Evolutionary conservation across 2,329 filamentous ascomycete genomes (phyloP).

Genomic region (Aspergillus transmontanensis): DNA sequence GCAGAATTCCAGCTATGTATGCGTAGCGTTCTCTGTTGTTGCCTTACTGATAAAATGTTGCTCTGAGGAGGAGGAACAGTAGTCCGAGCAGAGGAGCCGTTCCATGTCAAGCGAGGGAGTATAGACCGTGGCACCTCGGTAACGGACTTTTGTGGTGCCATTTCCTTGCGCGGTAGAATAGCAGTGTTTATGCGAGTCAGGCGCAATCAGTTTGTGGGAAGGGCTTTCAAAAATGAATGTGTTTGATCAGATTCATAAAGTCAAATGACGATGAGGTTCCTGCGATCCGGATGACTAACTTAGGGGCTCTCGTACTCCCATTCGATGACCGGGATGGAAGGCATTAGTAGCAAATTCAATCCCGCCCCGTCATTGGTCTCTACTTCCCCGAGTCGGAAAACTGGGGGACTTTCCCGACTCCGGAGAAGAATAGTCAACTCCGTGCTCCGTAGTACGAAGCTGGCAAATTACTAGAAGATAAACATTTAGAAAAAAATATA

Average conservation of each 20-base stretch:
- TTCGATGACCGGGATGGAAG: background rate
- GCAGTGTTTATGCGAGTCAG: background rate
- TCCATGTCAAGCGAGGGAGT: constrained; percentile 46
- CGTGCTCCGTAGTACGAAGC: no score
- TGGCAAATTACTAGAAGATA: no score
- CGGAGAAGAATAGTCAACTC: background rate
- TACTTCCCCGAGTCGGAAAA: background rate
- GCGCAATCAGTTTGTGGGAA: background rate
- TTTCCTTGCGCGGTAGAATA: constrained; percentile 23
- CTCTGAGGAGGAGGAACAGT: constrained; percentile 32
- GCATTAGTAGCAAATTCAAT: no score
- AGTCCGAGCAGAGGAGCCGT: constrained; percentile 38
- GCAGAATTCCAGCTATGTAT: constrained; percentile 26
- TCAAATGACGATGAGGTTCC: background rate
- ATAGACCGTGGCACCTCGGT: constrained; percentile 47
- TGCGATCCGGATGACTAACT: background rate
- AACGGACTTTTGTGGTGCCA: constrained; percentile 46
- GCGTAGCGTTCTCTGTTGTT: constrained; percentile 25
- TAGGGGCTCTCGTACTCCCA: background rate
- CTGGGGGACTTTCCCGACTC: background rate
- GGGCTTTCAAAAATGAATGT: background rate
- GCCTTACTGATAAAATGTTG: constrained; percentile 25
- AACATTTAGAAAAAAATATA: background rate
- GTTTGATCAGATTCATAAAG: background rate
- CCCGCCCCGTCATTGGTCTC: background rate